Percentiles rank a stretch among this genome's conserved stretches.
Evolutionary conservation across 2,329 filamentous ascomycete genomes (phyloP).

Genomic region (Diaporthe amygdali): DNA sequence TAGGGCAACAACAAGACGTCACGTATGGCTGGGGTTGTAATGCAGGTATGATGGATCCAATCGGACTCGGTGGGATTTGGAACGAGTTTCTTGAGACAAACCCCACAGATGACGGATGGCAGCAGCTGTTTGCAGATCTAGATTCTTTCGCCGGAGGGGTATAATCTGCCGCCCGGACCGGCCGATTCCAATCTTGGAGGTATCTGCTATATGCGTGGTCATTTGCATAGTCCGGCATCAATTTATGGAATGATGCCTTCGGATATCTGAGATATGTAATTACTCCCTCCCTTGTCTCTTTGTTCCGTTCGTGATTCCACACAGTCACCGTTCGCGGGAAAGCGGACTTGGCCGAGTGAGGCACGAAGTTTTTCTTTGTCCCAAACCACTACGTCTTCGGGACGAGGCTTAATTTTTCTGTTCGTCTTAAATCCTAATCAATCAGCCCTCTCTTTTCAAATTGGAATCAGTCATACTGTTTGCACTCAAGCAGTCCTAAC

Average conservation of each 20-base stretch:
- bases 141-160: conserved; percentile 9
- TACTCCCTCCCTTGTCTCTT: neutral
- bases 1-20: neutral
- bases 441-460: neutral
- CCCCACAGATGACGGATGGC: conserved; percentile 23
- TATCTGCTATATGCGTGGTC: neutral
- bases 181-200: neutral
- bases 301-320: neutral
- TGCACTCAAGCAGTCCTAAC: neutral
- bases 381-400: neutral
- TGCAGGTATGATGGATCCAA: neutral
- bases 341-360: neutral
- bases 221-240: no score
- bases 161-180: neutral
- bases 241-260: neutral
- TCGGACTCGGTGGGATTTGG: conserved; percentile 18
- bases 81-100: conserved; percentile 18
- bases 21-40: neutral
- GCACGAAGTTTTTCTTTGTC: neutral
- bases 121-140: conserved; percentile 29
- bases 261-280: neutral
- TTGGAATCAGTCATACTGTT: neutral
- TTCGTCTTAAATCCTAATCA: neutral
- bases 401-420: no score
- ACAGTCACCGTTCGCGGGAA: neutral